Conservation (phyloP, 106 monocot species). For the Allium sativum region DNA sequence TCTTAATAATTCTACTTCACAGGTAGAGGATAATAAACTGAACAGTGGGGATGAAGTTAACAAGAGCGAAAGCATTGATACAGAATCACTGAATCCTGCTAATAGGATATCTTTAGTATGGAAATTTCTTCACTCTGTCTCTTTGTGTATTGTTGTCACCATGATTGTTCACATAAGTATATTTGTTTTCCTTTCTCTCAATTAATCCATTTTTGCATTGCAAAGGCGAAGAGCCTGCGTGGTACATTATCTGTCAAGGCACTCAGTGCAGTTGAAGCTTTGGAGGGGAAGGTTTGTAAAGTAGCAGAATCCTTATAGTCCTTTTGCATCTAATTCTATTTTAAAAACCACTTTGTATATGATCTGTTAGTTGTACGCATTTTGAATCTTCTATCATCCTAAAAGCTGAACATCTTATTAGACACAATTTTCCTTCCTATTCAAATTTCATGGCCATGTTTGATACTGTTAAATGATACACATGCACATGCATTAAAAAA, state of each 20-base stretch:
- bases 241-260: constrained; percentile 55
- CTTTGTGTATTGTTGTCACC: too few species aligned
- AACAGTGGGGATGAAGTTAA: constrained; percentile 66
- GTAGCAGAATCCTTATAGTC: not conserved
- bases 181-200: too few species aligned
- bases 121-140: constrained; percentile 1
- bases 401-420: too few species aligned
- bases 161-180: too few species aligned
- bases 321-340: too few species aligned
- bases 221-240: constrained; percentile 64
- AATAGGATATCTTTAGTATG: constrained; percentile 58
- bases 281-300: constrained; percentile 73
- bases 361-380: too few species aligned
- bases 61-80: constrained; percentile 25
- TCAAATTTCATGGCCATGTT: too few species aligned
- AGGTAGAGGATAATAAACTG: constrained; percentile 83
- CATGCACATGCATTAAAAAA: too few species aligned
- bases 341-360: too few species aligned
- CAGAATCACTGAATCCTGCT: constrained; percentile 19
- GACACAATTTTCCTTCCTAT: too few species aligned
- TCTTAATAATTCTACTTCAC: constrained; percentile 2
- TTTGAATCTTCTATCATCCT: too few species aligned
- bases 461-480: too few species aligned
- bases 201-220: not conserved
- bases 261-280: constrained; percentile 52